These are phyloP conservation scores for Ustilago trichophora DNA, from an alignment of 1,284 basidiomycete species.

Conservation along the genomic window DNA sequence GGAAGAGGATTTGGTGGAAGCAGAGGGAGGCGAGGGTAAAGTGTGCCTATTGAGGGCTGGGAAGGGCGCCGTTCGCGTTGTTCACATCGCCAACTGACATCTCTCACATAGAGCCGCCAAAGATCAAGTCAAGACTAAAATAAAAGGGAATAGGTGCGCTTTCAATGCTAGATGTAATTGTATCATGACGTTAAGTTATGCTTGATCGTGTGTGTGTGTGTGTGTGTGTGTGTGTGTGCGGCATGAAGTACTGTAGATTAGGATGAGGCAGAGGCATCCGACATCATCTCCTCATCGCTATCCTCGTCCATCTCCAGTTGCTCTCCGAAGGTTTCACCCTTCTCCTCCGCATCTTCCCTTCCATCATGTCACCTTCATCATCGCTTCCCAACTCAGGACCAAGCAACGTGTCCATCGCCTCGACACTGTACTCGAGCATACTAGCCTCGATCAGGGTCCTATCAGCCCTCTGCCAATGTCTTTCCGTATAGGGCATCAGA, in stretches of 20 bases:
- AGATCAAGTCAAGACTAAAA: neutral
- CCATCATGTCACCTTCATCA: slow-evolving; percentile 5
- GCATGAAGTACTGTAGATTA: too few species aligned
- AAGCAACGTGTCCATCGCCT: slow-evolving; percentile 79
- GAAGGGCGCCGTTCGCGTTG: slow-evolving; percentile 8
- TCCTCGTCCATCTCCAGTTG: slow-evolving; percentile 3
- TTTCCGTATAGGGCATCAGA: slow-evolving; percentile 89
- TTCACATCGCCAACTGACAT: slow-evolving; percentile 3
- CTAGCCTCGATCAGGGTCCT: slow-evolving; percentile 90
- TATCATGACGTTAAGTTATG: too few species aligned
- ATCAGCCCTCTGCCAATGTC: slow-evolving; percentile 86
- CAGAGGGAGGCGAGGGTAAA: neutral
- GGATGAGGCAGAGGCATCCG: slow-evolving; percentile 1
- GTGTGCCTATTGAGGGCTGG: slow-evolving; percentile 23
- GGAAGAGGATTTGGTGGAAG: slow-evolving; percentile 4
- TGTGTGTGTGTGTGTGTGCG: too few species aligned
- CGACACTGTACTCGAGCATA: slow-evolving; percentile 87
- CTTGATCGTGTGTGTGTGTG: too few species aligned
- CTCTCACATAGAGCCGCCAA: too few species aligned
- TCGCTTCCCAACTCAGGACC: slow-evolving; percentile 52
- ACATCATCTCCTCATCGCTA: slow-evolving; percentile 19
- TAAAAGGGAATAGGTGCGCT: too few species aligned
- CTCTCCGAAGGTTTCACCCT: slow-evolving; percentile 18
- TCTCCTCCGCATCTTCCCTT: neutral
- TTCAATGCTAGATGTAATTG: too few species aligned